Evolutionary conservation across 768 basidiomycete species (phyloP).

Genomic region (Lactarius hatsudake): DNA sequence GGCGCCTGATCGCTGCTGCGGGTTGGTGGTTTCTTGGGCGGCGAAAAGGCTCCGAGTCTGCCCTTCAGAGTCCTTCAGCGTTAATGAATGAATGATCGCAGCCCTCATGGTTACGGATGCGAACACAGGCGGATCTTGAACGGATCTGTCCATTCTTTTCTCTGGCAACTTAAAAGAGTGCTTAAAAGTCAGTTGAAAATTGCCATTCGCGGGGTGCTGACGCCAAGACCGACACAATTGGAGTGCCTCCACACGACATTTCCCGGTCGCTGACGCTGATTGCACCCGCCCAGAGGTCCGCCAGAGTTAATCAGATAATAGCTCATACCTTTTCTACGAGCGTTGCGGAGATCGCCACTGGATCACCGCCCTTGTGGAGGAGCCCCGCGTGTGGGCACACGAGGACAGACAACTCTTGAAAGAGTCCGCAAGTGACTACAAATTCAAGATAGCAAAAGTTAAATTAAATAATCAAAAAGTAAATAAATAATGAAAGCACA

Average conservation of each 20-base stretch:
- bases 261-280: neutral
- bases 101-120: constrained; percentile 7
- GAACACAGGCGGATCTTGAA: neutral
- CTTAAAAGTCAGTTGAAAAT: neutral
- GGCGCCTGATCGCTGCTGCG: neutral
- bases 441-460: neutral
- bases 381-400: neutral
- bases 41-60: neutral
- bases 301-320: neutral
- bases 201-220: neutral
- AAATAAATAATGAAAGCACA: neutral
- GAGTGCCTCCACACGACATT: neutral
- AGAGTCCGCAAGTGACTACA: neutral
- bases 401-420: neutral
- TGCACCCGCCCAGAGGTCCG: neutral
- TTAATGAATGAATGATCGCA: constrained; percentile 11
- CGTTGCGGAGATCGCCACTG: constrained; percentile 1
- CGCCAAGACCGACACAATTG: neutral
- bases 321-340: neutral
- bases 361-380: neutral
- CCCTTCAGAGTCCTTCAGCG: neutral
- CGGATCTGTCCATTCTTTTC: neutral
- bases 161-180: neutral
- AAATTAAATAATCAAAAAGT: neutral
- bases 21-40: neutral